Percentiles rank a stretch among this genome's conserved stretches.
Conservation (phyloP, 129 eudicot species). For the Ambrosia trifida region DNA sequence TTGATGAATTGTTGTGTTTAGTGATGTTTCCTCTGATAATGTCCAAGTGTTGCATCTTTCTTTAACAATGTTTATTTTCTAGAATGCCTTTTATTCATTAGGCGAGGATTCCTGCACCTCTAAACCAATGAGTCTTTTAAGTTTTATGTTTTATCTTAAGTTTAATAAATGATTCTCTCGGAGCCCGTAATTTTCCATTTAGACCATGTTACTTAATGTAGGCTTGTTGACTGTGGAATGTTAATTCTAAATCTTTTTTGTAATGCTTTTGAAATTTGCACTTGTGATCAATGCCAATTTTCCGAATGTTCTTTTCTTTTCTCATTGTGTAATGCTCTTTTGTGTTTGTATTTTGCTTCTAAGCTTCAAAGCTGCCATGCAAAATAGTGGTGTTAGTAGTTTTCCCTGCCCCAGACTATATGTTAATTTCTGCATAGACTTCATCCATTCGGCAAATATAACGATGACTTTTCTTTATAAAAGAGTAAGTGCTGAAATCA, state of each 20-base stretch:
- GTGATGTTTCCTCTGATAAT: neutral
- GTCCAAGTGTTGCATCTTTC: neutral
- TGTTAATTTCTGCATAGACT: slow-evolving; percentile 7
- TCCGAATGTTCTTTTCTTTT: neutral
- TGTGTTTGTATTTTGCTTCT: slow-evolving; percentile 15
- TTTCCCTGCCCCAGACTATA: neutral
- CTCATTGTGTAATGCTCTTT: neutral
- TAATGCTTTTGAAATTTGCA: neutral
- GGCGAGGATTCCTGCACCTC: neutral
- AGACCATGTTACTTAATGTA: neutral
- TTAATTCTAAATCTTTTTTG: neutral
- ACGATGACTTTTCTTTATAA: slow-evolving; percentile 11
- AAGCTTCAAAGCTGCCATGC: neutral
- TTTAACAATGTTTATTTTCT: slow-evolving; percentile 8
- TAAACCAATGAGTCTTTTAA: neutral
- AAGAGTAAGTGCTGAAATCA: neutral
- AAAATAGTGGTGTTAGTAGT: neutral
- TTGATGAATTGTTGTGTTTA: slow-evolving; percentile 10
- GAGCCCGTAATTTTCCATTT: neutral
- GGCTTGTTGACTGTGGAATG: neutral
- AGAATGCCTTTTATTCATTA: slow-evolving; percentile 15
- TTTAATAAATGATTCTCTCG: neutral
- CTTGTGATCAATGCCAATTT: neutral
- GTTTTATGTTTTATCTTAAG: neutral
- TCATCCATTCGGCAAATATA: neutral